Conservation (phyloP, 2,329 filamentous ascomycete genomes). For the Zalaria sp. region DNA sequence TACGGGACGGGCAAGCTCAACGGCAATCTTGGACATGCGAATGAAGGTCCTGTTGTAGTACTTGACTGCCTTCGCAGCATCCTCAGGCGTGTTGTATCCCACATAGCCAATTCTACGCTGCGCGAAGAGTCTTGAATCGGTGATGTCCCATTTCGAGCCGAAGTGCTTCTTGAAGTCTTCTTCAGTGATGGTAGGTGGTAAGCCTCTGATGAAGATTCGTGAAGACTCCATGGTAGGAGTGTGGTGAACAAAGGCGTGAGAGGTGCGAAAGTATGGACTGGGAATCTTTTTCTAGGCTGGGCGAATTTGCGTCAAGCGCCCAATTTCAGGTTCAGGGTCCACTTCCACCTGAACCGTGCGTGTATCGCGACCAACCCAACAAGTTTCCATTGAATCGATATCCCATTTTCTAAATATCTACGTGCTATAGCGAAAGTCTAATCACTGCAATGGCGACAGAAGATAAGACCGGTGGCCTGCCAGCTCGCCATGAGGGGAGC, state of each 20-base stretch:
- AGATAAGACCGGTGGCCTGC: constrained; percentile 6
- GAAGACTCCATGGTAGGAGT: constrained; percentile 46
- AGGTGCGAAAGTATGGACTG: background rate
- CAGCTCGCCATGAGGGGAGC: constrained; percentile 1
- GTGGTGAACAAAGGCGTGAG: background rate
- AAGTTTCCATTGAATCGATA: too few species aligned
- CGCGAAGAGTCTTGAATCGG: constrained; percentile 83
- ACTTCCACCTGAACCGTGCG: too few species aligned
- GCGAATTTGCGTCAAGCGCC: too few species aligned
- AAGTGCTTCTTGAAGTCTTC: constrained; percentile 85
- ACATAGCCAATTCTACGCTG: constrained; percentile 89
- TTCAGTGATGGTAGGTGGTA: constrained; percentile 76
- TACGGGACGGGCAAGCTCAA: constrained; percentile 78
- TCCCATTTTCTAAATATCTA: too few species aligned
- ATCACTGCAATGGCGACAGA: constrained; percentile 23
- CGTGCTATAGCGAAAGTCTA: background rate
- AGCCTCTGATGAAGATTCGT: constrained; percentile 55
- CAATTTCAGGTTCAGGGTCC: too few species aligned
- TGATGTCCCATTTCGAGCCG: constrained; percentile 56
- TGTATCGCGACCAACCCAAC: too few species aligned
- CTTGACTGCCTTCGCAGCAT: constrained; percentile 70
- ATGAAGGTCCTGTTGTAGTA: constrained; percentile 95
- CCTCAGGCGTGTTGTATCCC: constrained; percentile 72
- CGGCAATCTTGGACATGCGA: constrained; percentile 84
- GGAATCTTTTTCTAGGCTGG: too few species aligned